phyloP scores from a whole-genome alignment of 139 green algal species.

The Micractinium conductrix region DNA sequence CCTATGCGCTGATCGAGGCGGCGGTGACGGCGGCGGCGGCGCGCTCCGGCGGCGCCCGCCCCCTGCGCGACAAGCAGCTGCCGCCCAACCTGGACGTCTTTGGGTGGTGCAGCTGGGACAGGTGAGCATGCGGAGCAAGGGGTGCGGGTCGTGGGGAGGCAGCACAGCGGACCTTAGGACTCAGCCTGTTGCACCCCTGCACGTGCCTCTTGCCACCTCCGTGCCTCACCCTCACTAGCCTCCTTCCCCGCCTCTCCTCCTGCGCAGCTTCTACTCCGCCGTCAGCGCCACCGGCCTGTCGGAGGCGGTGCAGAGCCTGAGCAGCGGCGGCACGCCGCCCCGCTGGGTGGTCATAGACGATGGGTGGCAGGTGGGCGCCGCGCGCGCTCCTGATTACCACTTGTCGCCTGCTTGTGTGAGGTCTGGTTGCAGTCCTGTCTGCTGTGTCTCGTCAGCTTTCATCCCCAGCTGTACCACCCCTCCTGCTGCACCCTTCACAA shows the following conservation, averaged over 20 bases:
- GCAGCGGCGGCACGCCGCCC: constrained; percentile 49
- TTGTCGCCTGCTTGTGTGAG: too few species aligned
- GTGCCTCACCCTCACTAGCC: too few species aligned
- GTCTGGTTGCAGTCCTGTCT: neutral
- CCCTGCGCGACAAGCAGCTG: constrained; percentile 70
- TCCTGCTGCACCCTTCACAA: neutral
- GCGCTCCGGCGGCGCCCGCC: constrained; percentile 71
- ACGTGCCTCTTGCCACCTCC: too few species aligned
- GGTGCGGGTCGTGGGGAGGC: neutral
- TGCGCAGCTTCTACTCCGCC: constrained; percentile 85
- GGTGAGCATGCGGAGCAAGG: neutral
- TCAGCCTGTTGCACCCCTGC: neutral
- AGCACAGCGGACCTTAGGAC: neutral
- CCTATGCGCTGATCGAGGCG: constrained; percentile 66
- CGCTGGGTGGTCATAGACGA: constrained; percentile 88
- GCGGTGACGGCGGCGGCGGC: constrained; percentile 71
- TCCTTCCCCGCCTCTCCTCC: neutral
- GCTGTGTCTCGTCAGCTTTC: neutral
- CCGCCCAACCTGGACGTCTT: constrained; percentile 90
- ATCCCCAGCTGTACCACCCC: neutral
- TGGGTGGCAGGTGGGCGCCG: constrained; percentile 59
- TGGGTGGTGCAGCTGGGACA: constrained; percentile 82
- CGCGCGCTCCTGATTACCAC: too few species aligned
- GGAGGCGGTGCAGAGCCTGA: constrained; percentile 40
- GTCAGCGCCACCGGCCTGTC: constrained; percentile 76